A percentile compares a stretch with the other conserved stretches of the same genome.
phyloP scores from a whole-genome alignment of 768 basidiomycete genomes.

The Albatrellus ellisii region DNA sequence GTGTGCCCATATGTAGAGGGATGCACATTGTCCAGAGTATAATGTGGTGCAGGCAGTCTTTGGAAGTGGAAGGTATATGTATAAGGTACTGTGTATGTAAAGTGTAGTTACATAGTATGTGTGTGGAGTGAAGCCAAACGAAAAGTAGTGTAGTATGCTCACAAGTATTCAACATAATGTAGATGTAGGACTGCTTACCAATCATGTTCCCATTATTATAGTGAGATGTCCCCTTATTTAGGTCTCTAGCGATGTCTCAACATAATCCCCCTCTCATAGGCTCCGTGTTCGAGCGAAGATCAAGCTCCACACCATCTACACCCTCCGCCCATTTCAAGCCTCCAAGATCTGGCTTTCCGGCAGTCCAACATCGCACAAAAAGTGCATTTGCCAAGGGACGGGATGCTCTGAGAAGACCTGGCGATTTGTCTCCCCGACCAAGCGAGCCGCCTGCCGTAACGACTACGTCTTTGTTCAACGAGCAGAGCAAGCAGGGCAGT shows the following conservation, averaged over 20 bases:
- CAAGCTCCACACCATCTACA: slow-evolving; percentile 14
- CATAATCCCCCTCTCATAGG: slow-evolving; percentile 23
- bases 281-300: slow-evolving; percentile 32
- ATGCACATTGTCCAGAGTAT: too few relatives aligned
- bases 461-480: slow-evolving; percentile 9
- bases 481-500: not conserved
- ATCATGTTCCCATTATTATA: too few relatives aligned
- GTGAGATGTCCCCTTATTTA: too few relatives aligned
- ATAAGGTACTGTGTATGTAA: too few relatives aligned
- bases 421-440: slow-evolving; percentile 12
- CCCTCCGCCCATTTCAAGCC: slow-evolving; percentile 15
- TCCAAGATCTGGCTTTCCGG: slow-evolving; percentile 25
- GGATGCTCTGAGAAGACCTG: slow-evolving; percentile 12
- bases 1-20: too few relatives aligned
- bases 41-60: too few relatives aligned
- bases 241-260: slow-evolving; percentile 7
- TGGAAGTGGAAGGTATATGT: too few relatives aligned
- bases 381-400: slow-evolving; percentile 26
- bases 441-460: slow-evolving; percentile 12
- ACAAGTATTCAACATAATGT: too few relatives aligned
- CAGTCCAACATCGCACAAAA: slow-evolving; percentile 27
- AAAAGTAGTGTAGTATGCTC: too few relatives aligned
- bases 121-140: too few relatives aligned
- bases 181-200: too few relatives aligned
- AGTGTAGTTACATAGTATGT: too few relatives aligned